These are phyloP conservation scores for Arthrobotrys conoides DNA, from an alignment of 2,329 filamentous ascomycete species.

Conservation along the genomic window DNA sequence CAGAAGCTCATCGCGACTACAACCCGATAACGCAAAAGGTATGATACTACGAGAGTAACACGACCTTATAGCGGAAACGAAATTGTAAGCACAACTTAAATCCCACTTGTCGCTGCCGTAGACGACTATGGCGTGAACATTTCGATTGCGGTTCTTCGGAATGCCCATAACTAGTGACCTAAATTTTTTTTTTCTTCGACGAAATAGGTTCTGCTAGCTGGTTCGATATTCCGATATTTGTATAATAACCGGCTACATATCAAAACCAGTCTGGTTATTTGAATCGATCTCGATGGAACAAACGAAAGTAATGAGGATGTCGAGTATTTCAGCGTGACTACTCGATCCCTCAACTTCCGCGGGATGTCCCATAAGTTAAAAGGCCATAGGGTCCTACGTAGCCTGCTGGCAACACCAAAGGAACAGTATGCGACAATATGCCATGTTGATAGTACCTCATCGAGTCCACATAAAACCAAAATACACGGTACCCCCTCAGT, in stretches of 20 bases:
- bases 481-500: background rate
- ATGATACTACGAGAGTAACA: constrained; percentile 45
- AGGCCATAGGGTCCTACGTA: too few relatives aligned
- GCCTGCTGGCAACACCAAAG: background rate
- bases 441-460: background rate
- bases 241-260: background rate
- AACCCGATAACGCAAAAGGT: constrained; percentile 21
- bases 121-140: constrained; percentile 40
- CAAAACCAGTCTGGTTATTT: background rate
- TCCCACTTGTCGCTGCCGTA: constrained; percentile 36
- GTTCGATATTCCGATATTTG: background rate
- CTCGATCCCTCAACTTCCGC: too few relatives aligned
- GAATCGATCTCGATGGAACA: background rate
- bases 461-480: background rate
- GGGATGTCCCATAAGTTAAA: too few relatives aligned
- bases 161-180: background rate
- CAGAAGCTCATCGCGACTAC: constrained; percentile 3
- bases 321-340: background rate
- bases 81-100: constrained; percentile 42
- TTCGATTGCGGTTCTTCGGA: constrained; percentile 1
- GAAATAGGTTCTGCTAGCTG: background rate
- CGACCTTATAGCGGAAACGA: constrained; percentile 21
- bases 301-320: background rate
- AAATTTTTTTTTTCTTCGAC: too few relatives aligned
- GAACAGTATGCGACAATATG: background rate